These are phyloP conservation scores for Sechiopsis laciniata DNA, from an alignment of 306 rosid genomes.

Conservation along the genomic window DNA sequence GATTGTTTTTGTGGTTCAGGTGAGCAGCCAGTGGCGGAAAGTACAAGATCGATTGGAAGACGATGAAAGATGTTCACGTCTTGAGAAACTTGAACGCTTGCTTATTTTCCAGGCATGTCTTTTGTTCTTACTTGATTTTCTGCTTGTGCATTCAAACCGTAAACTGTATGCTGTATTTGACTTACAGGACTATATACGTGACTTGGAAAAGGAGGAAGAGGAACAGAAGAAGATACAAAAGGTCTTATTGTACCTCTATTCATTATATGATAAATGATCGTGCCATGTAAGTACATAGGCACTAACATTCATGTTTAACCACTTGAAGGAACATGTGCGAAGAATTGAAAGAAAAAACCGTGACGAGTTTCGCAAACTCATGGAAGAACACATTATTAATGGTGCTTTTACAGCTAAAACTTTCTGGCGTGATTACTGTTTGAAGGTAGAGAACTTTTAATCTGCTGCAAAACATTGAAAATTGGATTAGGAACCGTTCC, in stretches of 20 bases:
- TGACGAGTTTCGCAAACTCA: constrained; percentile 78
- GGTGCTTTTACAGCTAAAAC: constrained; percentile 80
- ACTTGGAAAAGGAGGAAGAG: constrained; percentile 92
- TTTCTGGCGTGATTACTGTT: constrained; percentile 84
- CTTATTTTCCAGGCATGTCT: constrained; percentile 75
- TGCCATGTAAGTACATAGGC: constrained; percentile 24
- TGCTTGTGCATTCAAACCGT: constrained; percentile 14
- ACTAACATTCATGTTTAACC: constrained; percentile 25
- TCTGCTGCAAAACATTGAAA: constrained; percentile 12
- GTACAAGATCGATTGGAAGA: constrained; percentile 97
- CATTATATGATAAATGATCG: constrained; percentile 7
- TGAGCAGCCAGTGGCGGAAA: constrained; percentile 83
- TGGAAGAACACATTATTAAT: constrained; percentile 66
- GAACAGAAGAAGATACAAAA: constrained; percentile 77
- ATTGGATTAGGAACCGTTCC: not conserved
- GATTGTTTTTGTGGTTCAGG: constrained; percentile 43
- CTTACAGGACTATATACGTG: constrained; percentile 87
- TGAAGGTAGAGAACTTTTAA: constrained; percentile 46
- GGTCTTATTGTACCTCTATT: constrained; percentile 34
- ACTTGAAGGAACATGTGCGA: constrained; percentile 57
- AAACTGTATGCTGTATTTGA: constrained; percentile 30
- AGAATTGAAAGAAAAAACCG: constrained; percentile 94
- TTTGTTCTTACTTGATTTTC: constrained; percentile 23
- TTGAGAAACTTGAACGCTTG: constrained; percentile 90
- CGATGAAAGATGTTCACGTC: constrained; percentile 82